Base-by-base conservation (phyloP, 2,329 filamentous ascomycete species). In the Aphanoascus verrucosus region DNA sequence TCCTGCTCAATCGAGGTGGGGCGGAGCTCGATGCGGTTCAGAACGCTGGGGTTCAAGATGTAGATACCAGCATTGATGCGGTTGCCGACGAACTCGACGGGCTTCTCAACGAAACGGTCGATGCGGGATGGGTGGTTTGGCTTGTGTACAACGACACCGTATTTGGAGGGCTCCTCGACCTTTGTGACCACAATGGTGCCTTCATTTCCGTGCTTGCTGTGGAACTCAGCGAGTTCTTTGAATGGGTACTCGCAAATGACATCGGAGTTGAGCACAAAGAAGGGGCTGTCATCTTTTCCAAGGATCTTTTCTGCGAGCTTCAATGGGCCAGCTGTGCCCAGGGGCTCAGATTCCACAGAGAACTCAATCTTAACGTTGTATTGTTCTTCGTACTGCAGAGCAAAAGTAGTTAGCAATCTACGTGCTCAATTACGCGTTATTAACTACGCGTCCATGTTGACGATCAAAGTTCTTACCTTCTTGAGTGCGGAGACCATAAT, bases 71-170 rank as follows among this genome's bases (percentile, higher is more conserved):
- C 93, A 66, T 97, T 97, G 80, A 97, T 97, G 61, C 91, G 86
- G 81, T 97, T 97, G 65, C 91, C 91, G 55, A 97, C 91, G 68
- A 96, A 97, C 75, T 97, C 88, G 68, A 97, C 88, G 37, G 91
- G 91, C 80, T 98, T 98, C 82, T 98, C 91, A 62, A 98, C 93
- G 76, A 98, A 98, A 62, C 93, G 89, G 74, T 98, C 93, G 72
- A 98, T 97, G 68, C 87, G 83, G 45, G 88, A 88, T 52, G 87
- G 75, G 74, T 95, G 88, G 71, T 84, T 86, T 58, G 89, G 88
- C 78, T 94, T 93, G 83, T 97, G 91, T 31, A 98, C 93, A 54
- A 98, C 84, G 63, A 98, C 91, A 81, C 91, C 91, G 71, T 97
- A 98, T 75, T 98, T 98, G 67, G 88, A 94, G 42, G 91, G 91